Percentiles rank a stretch among this genome's conserved stretches.
Conservation (phyloP, 208 protist genomes). For the Leishmania braziliensis region DNA sequence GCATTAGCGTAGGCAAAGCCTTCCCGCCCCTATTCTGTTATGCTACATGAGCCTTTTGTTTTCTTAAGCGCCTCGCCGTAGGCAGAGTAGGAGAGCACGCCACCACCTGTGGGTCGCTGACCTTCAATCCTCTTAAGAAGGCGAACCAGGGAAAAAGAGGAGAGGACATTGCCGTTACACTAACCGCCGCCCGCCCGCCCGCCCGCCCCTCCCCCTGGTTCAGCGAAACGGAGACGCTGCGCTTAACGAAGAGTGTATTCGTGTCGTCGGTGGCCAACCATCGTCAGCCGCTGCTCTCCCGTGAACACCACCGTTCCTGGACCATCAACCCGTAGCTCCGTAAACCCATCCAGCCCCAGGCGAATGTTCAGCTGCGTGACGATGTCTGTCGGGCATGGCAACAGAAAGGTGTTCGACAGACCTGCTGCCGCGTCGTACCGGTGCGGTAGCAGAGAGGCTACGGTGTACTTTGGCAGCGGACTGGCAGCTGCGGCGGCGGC, state of each 20-base stretch:
- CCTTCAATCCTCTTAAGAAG: background rate
- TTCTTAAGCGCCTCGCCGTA: background rate
- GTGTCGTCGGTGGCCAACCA: slow-evolving; percentile 8
- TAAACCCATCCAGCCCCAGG: slow-evolving; percentile 77
- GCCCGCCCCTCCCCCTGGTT: too few relatives aligned
- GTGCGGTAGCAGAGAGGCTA: slow-evolving; percentile 6
- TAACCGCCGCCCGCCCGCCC: background rate
- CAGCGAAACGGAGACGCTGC: background rate
- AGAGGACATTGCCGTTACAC: background rate
- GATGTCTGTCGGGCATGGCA: slow-evolving; percentile 50
- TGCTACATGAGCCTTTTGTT: background rate
- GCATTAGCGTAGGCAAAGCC: background rate
- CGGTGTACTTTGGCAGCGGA: background rate
- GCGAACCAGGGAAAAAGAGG: background rate
- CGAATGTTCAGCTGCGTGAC: slow-evolving; percentile 54
- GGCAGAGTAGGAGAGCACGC: background rate
- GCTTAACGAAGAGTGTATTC: background rate
- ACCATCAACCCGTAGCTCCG: slow-evolving; percentile 66
- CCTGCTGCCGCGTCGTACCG: slow-evolving; percentile 4
- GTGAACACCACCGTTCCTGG: slow-evolving; percentile 75
- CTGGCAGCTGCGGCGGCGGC: background rate
- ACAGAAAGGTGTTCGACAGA: background rate
- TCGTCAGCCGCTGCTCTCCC: slow-evolving; percentile 59
- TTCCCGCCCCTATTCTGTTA: background rate
- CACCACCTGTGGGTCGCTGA: background rate